Evolutionary conservation across 192 early-diverging fungal genomes (phyloP).

Genomic region (Entomortierella beljakovae): DNA sequence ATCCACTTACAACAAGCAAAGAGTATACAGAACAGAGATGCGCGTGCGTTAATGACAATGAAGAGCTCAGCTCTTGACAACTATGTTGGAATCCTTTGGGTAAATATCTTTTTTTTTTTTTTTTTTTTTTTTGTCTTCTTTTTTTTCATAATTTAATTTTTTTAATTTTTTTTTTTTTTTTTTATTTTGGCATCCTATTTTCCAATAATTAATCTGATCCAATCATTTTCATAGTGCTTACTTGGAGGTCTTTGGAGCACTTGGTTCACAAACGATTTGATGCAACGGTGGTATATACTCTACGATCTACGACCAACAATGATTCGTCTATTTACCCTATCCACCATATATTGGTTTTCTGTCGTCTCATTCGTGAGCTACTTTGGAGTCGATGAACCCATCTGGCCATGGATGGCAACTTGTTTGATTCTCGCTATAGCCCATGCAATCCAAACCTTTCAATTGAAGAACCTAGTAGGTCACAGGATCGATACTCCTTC

Average conservation of each 20-base stretch:
- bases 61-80: slow-evolving; percentile 51
- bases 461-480: slow-evolving; percentile 35
- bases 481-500: slow-evolving; percentile 6
- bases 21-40: slow-evolving; percentile 31
- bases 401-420: slow-evolving; percentile 68
- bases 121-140: not conserved
- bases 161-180: not conserved
- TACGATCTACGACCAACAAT: slow-evolving; percentile 66
- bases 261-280: slow-evolving; percentile 65
- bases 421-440: slow-evolving; percentile 57
- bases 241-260: slow-evolving; percentile 69
- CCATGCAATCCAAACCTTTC: slow-evolving; percentile 55
- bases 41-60: slow-evolving; percentile 41
- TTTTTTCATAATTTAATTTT: slow-evolving; percentile 11
- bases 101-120: slow-evolving; percentile 2
- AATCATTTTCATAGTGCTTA: slow-evolving; percentile 53
- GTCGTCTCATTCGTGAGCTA: slow-evolving; percentile 61
- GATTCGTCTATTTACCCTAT: slow-evolving; percentile 63
- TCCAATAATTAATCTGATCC: not conserved
- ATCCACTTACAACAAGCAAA: slow-evolving; percentile 45
- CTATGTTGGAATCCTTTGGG: slow-evolving; percentile 53
- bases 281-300: slow-evolving; percentile 67
- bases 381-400: slow-evolving; percentile 67
- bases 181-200: not conserved
- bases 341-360: slow-evolving; percentile 63